These are phyloP conservation scores for Artemisia argyi DNA, from an alignment of 129 eudicot species.

Conservation along the genomic window DNA sequence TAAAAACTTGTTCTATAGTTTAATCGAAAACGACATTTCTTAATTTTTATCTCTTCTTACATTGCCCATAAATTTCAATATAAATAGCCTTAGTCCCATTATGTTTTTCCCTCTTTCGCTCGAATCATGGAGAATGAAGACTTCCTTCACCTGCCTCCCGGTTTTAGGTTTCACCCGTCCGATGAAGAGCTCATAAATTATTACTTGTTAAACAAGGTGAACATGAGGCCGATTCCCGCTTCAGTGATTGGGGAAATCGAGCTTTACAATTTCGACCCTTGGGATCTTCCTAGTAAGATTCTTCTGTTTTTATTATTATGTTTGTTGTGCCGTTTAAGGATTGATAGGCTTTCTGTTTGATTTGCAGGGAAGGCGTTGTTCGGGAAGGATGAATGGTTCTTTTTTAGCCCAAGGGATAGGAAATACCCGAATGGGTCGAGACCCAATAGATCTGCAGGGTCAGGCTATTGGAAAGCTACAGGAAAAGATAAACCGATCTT, in stretches of 20 bases:
- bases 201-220: constrained; percentile 53
- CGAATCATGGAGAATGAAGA: constrained; percentile 30
- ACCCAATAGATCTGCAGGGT: constrained; percentile 59
- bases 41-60: constrained; percentile 14
- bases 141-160: constrained; percentile 51
- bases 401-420: constrained; percentile 66
- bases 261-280: constrained; percentile 61
- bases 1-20: constrained; percentile 2
- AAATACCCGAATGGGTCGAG: constrained; percentile 68
- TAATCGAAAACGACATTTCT: constrained; percentile 25
- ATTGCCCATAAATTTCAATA: constrained; percentile 17
- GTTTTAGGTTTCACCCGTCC: constrained; percentile 66
- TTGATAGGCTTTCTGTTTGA: constrained; percentile 8
- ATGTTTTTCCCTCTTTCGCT: constrained; percentile 19
- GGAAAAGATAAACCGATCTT: constrained; percentile 61
- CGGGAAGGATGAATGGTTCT: constrained; percentile 71
- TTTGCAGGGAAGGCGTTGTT: constrained; percentile 47
- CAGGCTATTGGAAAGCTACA: constrained; percentile 76
- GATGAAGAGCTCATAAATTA: constrained; percentile 65
- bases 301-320: neutral
- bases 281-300: constrained; percentile 68
- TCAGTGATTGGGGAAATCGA: constrained; percentile 53
- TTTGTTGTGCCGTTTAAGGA: neutral
- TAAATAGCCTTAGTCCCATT: constrained; percentile 14
- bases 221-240: constrained; percentile 42